A percentile compares a stretch with the other conserved stretches of the same genome.
These are phyloP conservation scores for Moesziomyces parantarcticus DNA, from an alignment of 1,284 basidiomycete genomes.

Conservation along the genomic window DNA sequence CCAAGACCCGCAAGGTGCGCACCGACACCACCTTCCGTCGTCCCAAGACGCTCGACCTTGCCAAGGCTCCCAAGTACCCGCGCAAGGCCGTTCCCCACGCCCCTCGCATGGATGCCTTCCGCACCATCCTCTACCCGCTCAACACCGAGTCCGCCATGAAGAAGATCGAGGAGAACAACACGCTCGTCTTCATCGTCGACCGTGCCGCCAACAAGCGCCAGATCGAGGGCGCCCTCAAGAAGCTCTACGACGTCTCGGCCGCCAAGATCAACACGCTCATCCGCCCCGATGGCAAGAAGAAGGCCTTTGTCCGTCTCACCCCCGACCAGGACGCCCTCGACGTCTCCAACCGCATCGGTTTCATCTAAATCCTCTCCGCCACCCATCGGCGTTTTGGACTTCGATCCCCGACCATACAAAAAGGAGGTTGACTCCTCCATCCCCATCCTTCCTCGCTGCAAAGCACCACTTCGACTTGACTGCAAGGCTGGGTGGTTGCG, in stretches of 20 bases:
- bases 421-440: too few species aligned
- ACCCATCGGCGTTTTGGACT: not conserved
- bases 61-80: conserved; percentile 89
- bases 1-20: conserved; percentile 83
- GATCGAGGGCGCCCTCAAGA: conserved; percentile 99
- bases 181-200: conserved; percentile 97
- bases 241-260: conserved; percentile 96
- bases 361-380: conserved; percentile 43
- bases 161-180: conserved; percentile 99
- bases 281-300: conserved; percentile 99
- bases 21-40: conserved; percentile 93
- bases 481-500: too few species aligned
- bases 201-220: conserved; percentile 91
- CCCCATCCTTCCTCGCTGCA: too few species aligned
- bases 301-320: conserved; percentile 95
- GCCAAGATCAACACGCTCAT: conserved; percentile 98
- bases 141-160: conserved; percentile 74
- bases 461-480: too few species aligned
- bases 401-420: too few species aligned
- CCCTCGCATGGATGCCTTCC: conserved; percentile 97
- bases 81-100: conserved; percentile 92
- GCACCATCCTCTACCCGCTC: conserved; percentile 83
- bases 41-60: conserved; percentile 89
- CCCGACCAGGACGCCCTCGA: conserved; percentile 97
- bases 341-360: conserved; percentile 94